Evolutionary conservation across 768 basidiomycete species (phyloP).

Genomic region (Kondoa malvinella): DNA sequence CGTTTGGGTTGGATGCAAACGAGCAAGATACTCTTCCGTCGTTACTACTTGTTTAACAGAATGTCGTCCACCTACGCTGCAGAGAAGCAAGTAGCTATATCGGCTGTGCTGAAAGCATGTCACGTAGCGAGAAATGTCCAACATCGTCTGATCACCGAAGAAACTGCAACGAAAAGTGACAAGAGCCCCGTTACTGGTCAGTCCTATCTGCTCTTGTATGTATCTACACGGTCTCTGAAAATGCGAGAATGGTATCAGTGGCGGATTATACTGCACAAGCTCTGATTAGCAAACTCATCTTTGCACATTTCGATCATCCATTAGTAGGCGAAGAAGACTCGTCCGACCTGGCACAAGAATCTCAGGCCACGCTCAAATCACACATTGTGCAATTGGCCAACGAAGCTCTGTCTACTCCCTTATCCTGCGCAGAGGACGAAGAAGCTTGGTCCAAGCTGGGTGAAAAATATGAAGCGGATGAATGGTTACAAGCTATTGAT

Average conservation of each 20-base stretch:
- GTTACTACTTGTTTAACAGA: not conserved
- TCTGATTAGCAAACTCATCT: conserved; percentile 65
- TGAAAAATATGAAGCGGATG: conserved; percentile 1
- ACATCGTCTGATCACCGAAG: conserved; percentile 62
- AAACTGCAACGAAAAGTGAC: conserved; percentile 68
- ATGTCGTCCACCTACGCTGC: conserved; percentile 28
- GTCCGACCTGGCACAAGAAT: conserved; percentile 44
- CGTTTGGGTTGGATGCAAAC: not conserved
- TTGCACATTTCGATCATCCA: conserved; percentile 54
- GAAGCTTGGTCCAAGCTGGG: conserved; percentile 53
- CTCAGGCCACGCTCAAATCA: conserved; percentile 40
- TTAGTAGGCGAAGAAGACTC: conserved; percentile 96
- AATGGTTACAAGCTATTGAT: conserved; percentile 61
- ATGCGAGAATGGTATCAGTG: conserved; percentile 37
- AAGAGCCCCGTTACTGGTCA: conserved; percentile 77
- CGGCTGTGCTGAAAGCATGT: conserved; percentile 75
- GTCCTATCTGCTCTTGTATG: conserved; percentile 17
- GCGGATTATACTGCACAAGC: conserved; percentile 91
- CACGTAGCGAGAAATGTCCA: conserved; percentile 69
- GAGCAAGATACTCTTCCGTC: not conserved
- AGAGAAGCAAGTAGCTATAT: conserved; percentile 66
- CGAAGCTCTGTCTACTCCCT: conserved; percentile 34
- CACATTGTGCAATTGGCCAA: conserved; percentile 69
- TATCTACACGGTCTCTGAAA: not conserved
- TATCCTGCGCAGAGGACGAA: conserved; percentile 39